phyloP scores from a whole-genome alignment of 2,329 filamentous ascomycete genomes.

The Diaporthe vexans region DNA sequence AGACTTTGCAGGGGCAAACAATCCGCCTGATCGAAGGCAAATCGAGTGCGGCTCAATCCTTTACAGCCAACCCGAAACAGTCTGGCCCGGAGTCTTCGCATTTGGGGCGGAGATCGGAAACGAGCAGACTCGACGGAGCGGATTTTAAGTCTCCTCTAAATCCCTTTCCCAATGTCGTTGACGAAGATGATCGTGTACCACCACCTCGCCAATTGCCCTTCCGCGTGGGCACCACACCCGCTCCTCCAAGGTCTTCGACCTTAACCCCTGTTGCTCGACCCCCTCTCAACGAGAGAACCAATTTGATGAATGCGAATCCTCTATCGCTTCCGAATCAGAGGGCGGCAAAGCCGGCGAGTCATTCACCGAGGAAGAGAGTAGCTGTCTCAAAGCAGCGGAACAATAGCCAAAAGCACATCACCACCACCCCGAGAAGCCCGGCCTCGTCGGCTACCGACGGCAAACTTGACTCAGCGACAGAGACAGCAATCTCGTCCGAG shows the following conservation, averaged over 20 bases:
- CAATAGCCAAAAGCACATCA: background rate
- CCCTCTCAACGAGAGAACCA: background rate
- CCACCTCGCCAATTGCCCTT: conserved; percentile 26
- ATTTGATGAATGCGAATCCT: background rate
- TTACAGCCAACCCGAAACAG: rapidly evolving
- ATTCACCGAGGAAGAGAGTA: background rate
- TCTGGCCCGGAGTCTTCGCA: background rate
- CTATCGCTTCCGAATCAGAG: no score
- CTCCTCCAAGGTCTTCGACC: background rate
- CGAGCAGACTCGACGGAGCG: background rate
- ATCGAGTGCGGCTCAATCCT: background rate
- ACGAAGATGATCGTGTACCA: background rate
- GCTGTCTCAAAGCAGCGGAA: background rate
- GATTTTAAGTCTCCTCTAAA: background rate
- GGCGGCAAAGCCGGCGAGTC: background rate
- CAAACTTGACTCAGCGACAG: background rate
- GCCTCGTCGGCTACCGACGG: background rate
- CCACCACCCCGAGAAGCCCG: background rate
- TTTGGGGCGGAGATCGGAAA: background rate
- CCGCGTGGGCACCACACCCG: background rate
- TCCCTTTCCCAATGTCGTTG: no score
- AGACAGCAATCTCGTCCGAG: background rate
- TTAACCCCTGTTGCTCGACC: background rate
- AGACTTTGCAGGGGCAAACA: background rate
- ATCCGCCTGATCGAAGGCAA: background rate